Conservation (phyloP, 371 early-diverging fungal genomes). For the Mucor mucedo region DNA sequence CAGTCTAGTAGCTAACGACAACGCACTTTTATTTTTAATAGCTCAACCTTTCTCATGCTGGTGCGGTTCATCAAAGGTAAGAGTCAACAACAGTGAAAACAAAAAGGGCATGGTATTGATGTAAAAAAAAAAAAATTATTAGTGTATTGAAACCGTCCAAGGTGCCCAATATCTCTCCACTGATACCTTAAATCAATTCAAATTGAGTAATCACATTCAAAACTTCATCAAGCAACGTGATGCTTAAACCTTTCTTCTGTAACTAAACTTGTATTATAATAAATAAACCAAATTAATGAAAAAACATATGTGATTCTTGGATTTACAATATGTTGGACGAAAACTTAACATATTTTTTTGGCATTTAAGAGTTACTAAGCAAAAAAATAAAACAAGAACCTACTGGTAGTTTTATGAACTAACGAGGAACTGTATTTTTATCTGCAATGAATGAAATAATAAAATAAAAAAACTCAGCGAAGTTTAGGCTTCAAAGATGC, state of each 20-base stretch:
- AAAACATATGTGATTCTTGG: background rate
- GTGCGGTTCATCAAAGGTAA: slow-evolving; percentile 67
- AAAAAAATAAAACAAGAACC: background rate
- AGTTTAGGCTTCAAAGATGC: too few relatives aligned
- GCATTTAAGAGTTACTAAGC: background rate
- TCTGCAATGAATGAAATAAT: too few relatives aligned
- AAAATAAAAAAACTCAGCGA: too few relatives aligned
- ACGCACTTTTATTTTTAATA: slow-evolving; percentile 13
- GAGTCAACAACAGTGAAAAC: background rate
- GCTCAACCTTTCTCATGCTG: slow-evolving; percentile 83
- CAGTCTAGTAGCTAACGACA: background rate
- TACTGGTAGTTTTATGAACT: background rate
- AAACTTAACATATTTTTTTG: too few relatives aligned
- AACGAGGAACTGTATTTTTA: too few relatives aligned
- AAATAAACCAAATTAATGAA: background rate
- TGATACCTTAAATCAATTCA: slow-evolving; percentile 49
- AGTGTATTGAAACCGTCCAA: slow-evolving; percentile 68
- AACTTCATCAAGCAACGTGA: slow-evolving; percentile 53
- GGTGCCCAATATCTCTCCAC: slow-evolving; percentile 65
- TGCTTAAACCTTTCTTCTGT: slow-evolving; percentile 2
- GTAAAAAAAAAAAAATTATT: background rate
- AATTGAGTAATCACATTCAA: slow-evolving; percentile 62
- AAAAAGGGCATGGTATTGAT: background rate
- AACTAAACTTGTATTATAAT: slow-evolving; percentile 4
- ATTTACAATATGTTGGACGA: too few relatives aligned